phyloP scores from a whole-genome alignment of 2,329 filamentous ascomycete species.

The Alternaria postmessia region DNA sequence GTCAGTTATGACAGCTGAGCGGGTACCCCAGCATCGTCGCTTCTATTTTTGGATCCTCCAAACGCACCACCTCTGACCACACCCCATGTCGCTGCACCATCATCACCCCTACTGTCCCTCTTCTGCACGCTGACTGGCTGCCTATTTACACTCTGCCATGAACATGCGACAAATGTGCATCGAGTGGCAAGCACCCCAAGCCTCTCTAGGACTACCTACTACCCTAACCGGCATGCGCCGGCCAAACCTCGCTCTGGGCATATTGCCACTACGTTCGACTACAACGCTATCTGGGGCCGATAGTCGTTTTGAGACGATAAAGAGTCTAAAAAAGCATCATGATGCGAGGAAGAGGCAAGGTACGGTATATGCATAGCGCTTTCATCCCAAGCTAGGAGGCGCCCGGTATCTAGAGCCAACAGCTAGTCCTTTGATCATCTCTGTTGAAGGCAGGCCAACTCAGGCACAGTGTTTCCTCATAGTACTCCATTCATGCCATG shows the following conservation, averaged over 20 bases:
- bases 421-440: too few relatives aligned
- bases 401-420: too few relatives aligned
- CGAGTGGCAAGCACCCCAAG: constrained; percentile 1
- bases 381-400: neutral
- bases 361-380: neutral
- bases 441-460: too few relatives aligned
- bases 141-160: constrained; percentile 7
- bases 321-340: neutral
- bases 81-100: constrained; percentile 25
- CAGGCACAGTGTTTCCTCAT: too few relatives aligned
- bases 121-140: constrained; percentile 14
- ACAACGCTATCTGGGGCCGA: neutral
- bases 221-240: neutral
- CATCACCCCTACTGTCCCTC: constrained; percentile 9
- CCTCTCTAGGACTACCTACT: neutral
- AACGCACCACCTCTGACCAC: constrained; percentile 14
- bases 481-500: too few relatives aligned
- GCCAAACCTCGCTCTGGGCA: constrained; percentile 8
- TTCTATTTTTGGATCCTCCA: constrained; percentile 28
- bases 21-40: constrained; percentile 15
- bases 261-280: constrained; percentile 3
- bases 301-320: neutral
- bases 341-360: neutral
- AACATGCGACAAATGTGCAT: constrained; percentile 9
- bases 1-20: constrained; percentile 29